Base-by-base conservation (phyloP, 192 early-diverging fungal species). In the Linnemannia schmuckeri region DNA sequence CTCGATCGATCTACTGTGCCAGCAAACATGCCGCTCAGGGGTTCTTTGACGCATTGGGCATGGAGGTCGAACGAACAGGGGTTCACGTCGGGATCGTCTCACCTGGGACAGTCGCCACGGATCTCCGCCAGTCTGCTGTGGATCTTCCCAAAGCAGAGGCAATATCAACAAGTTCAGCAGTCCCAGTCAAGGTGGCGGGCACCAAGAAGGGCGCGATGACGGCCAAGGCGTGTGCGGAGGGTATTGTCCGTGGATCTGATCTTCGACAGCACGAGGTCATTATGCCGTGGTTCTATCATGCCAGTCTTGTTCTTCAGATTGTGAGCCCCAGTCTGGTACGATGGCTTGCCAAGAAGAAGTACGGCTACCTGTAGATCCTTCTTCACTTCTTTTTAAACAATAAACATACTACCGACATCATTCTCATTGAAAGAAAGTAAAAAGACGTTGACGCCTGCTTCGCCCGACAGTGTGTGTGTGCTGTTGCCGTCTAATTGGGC, bases 11-110 rank as follows among this genome's bases (percentile, higher is more conserved):
- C 69, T 98, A 98, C 78, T 91, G 93, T 54, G 94, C 94, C 2
- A 93, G 92, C 71, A 98, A 98, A 70, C 94, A 95, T 78, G 97
- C 97, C 0, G 88, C 96, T 6, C 93, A 94, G 38, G 97, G 96
- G 0, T 98, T 95, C 87, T 97, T 98, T 90, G 90, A 92, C 63
- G 90, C 96, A 8, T 79, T 98, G 44, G 91, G 97, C 2, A 96
- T 97, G 81, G 97, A 98, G 81, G 82, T 96, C 6, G 89, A 84
- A 0, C 70, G 73, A 20, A 88, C 91, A 12, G 93, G 93, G 24
- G 91, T 96, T 13, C 89, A 91, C 41, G 91, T 97, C 8, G 93
- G 92, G 20, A 82, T 96, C 5, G 93, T 91, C 0, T 93, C 93
- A 77, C 96, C 96, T 17, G 96, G 93, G 1, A 95, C 95, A 0